Conservation (phyloP, 306 rosid genomes). For the Begonia peltatifolia region DNA sequence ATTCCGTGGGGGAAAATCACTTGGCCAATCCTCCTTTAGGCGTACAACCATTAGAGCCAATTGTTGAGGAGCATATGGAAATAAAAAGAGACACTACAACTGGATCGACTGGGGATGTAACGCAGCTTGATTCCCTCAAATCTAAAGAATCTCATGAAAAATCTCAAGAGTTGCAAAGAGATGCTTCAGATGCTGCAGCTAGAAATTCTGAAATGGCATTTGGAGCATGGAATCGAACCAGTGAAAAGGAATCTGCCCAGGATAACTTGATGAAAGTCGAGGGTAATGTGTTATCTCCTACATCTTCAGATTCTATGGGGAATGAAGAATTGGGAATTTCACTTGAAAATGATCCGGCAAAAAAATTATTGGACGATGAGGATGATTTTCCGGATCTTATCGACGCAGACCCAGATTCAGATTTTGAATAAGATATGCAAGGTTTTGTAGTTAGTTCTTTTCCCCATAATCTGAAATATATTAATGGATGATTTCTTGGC, state of each 20-base stretch:
- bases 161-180: slow-evolving; percentile 16
- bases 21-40: slow-evolving; percentile 7
- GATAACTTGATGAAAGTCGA: slow-evolving; percentile 7
- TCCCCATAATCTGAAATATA: no score
- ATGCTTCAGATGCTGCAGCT: slow-evolving; percentile 9
- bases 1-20: slow-evolving; percentile 10
- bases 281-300: slow-evolving; percentile 5
- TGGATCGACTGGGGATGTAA: slow-evolving; percentile 14
- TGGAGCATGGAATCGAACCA: slow-evolving; percentile 21
- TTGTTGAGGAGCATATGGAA: slow-evolving; percentile 4
- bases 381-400: slow-evolving; percentile 62
- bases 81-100: no score
- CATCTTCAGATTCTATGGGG: slow-evolving; percentile 15
- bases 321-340: slow-evolving; percentile 10
- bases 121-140: slow-evolving; percentile 13
- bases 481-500: no score
- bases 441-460: no score
- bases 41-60: slow-evolving; percentile 17
- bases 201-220: background rate
- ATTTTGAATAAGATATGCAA: slow-evolving; percentile 16
- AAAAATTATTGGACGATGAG: slow-evolving; percentile 12
- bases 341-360: slow-evolving; percentile 8
- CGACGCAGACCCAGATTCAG: slow-evolving; percentile 60
- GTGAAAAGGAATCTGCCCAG: slow-evolving; percentile 10
- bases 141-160: slow-evolving; percentile 8